Evolutionary conservation across 1,284 basidiomycete species (phyloP), one percentile per base, ranked within the genome.

Genomic region (Peniophora sp.): DNA sequence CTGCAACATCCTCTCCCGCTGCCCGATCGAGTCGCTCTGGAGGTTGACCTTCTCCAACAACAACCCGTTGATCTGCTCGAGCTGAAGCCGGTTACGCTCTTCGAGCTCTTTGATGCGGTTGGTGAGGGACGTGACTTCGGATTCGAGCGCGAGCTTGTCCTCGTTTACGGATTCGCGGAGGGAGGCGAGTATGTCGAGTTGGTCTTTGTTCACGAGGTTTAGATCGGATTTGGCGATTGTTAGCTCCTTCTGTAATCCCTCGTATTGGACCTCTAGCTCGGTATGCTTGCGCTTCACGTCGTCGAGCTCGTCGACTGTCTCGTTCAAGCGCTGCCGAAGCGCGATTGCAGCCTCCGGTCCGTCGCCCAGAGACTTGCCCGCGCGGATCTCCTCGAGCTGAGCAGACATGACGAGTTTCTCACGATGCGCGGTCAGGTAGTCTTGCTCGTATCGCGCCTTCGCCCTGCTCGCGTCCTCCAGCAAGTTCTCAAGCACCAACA

Each of bases 41-140:
- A 97, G 68, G 58, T 80, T 89, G 52, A 97, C 86, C 71, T 97
- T 97, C 65, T 97, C 95, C 51, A 96, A 72, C 2, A 98, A 70
- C 35, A 97, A 73, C 3, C 68, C 77, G 58, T 94, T 93, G 63
- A 94, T 82, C 65, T 96, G 92, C 68, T 95, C 92, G 41, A 94
- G 79, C 61, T 95, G 91, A 84, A 94, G 90, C 60, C 84, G 78
- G 64, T 88, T 90, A 74, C 92, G 93, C 58, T 96, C 92, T 41
- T 72, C 71, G 2, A 91, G 73, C 23, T 86, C 83, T 52, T 77
- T 80, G 61, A 92, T 78, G 58, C 89, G 81, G 45, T 77, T 77
- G 60, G 78, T 81, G 37, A 94, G 67, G 24, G 74, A 72, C 37
- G 76, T 72, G 39, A 90, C 68, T 55, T 92, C 83, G 2, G 71